phyloP scores from a whole-genome alignment of 108 stramenopile species.

The Skeletonema menzelii region DNA sequence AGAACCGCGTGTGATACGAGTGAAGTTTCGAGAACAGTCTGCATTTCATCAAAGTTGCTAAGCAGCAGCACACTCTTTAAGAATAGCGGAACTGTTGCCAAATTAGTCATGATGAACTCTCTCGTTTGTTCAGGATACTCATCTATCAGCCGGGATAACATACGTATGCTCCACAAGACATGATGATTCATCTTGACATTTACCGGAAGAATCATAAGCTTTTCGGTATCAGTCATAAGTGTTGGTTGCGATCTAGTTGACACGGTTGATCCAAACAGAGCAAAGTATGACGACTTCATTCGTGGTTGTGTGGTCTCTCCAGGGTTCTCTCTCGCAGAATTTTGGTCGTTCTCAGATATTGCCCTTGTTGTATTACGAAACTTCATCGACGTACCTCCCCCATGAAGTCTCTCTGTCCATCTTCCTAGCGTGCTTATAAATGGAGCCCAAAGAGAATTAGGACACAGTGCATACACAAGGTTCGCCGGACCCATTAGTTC shows the following conservation, averaged over 20 bases:
- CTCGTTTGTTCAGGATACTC: constrained; percentile 36
- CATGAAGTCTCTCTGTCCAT: constrained; percentile 34
- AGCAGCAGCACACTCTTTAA: constrained; percentile 36
- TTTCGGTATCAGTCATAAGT: background rate
- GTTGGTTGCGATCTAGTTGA: background rate
- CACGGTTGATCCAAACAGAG: background rate
- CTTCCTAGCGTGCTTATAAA: constrained; percentile 27
- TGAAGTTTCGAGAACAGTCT: constrained; percentile 7
- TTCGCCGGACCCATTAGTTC: constrained; percentile 35
- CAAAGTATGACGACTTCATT: background rate
- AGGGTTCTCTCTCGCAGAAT: background rate
- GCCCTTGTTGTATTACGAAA: background rate
- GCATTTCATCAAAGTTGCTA: constrained; percentile 25
- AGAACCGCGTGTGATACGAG: constrained; percentile 29
- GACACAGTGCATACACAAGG: constrained; percentile 23
- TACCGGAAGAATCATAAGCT: constrained; percentile 19
- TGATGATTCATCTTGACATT: constrained; percentile 25
- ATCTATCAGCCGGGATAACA: constrained; percentile 44
- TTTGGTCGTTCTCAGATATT: background rate
- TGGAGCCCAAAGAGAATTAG: constrained; percentile 23
- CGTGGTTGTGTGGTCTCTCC: background rate
- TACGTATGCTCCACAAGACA: constrained; percentile 30
- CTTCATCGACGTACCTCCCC: background rate
- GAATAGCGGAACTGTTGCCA: constrained; percentile 42
- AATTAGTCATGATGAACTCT: constrained; percentile 43